Evolutionary conservation across 148 eudicot genomes (phyloP), one percentile per base, ranked within the genome.

Genomic region (Rhododendron henanense): DNA sequence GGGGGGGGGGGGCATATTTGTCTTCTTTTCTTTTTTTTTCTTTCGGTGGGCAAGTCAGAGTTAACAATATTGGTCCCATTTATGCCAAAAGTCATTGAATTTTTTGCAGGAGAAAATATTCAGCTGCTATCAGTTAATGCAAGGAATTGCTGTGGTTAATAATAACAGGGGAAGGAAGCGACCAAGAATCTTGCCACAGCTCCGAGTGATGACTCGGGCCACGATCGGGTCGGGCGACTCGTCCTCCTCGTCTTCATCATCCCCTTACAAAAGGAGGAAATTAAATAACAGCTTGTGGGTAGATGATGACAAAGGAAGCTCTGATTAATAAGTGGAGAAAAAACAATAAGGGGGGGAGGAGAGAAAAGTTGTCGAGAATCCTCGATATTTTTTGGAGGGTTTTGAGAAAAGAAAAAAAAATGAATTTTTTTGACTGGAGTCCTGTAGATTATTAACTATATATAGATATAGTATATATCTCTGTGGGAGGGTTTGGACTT

Each of bases 241-340:
- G 61, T 93, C 92, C 69, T 91, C 93, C 25, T 91, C 92, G 21
- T 92, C 97, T 35, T 91, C 95, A 31, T 88, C 93, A 15, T 86
- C 94, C 23, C 90, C 95, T 83, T 90, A 28, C 79, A 95, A 95
- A 87, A 94, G 95, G 90, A 93, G 98, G 86, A 94, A 84, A 92
- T 83, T 96, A 87, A 90, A 88, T 85, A 89, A 90, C 84, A 85
- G 79, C 86, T 85, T 90, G 84, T 94, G 95, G 95, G 82, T 85
- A 87, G 94, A 92, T 91, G 93, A 96, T 88, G 94, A 94, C 87
- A 88, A 88, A 85, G 89, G 85, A 55, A 89, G 87, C 92, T 92
- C 89, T 86, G 91, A 90, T 88, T 92, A 9, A 47, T 7, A 87
- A 89, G 81, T 78, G 81, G 37, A 7, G 81, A 31, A 15, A 15